phyloP scores from a whole-genome alignment of 495 filamentous ascomycete species.

The Podospora conica region DNA sequence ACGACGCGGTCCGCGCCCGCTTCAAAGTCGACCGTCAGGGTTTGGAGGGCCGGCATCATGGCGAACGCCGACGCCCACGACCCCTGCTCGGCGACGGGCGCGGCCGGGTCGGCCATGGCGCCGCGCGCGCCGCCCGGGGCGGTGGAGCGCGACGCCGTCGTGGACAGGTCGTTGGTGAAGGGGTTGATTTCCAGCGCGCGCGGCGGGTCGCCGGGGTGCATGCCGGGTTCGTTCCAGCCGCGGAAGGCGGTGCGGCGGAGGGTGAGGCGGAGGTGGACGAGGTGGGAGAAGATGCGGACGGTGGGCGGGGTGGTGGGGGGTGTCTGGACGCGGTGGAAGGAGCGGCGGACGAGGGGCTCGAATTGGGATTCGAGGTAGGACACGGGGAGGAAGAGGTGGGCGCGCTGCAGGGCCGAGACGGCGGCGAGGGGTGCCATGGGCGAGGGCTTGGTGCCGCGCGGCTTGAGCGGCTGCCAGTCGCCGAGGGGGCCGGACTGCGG shows the following conservation, averaged over 20 bases:
- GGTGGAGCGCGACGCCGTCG: background rate
- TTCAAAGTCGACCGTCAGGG: constrained; percentile 5
- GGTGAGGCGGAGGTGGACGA: constrained; percentile 2
- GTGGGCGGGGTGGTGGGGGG: background rate
- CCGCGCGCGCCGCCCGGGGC: background rate
- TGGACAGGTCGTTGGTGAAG: background rate
- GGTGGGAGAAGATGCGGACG: background rate
- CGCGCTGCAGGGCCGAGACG: background rate
- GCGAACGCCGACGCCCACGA: background rate
- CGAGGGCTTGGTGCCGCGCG: background rate
- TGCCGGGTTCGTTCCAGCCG: background rate
- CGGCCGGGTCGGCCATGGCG: background rate
- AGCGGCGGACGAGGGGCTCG: background rate
- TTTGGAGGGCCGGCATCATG: background rate
- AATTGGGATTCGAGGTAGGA: background rate
- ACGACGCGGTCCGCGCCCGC: background rate
- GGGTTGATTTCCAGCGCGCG: background rate
- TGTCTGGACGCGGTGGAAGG: background rate
- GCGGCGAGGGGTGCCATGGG: background rate
- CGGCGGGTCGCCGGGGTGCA: no score
- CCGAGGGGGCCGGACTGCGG: background rate
- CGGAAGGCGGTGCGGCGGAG: background rate
- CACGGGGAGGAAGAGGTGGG: background rate
- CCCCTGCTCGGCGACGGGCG: background rate
- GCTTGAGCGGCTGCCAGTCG: background rate